Evolutionary conservation across 495 filamentous ascomycete species (phyloP).

Genomic region (Penicillium roqueforti): DNA sequence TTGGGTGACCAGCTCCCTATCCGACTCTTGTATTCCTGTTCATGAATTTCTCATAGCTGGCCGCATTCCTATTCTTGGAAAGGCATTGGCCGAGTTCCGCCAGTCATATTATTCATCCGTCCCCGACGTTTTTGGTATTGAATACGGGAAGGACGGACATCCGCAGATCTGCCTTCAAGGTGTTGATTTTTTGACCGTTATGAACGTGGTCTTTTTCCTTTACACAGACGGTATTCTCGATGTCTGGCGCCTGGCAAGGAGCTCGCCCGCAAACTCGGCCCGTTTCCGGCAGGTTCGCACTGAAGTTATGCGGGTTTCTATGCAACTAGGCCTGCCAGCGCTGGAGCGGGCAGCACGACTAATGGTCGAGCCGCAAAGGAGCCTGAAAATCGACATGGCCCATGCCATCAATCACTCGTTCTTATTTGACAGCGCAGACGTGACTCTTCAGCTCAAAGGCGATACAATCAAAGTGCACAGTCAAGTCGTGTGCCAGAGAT

Average conservation of each 20-base stretch:
- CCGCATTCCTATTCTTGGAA: constrained; percentile 65
- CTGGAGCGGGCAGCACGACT: constrained; percentile 72
- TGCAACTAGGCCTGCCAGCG: constrained; percentile 57
- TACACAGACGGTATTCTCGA: constrained; percentile 80
- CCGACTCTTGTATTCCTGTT: constrained; percentile 67
- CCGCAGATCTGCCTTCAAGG: constrained; percentile 56
- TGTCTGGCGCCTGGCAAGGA: constrained; percentile 72
- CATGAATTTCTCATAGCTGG: constrained; percentile 76
- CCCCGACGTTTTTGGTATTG: constrained; percentile 59
- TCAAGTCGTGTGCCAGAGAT: constrained; percentile 72
- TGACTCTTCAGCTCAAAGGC: constrained; percentile 70
- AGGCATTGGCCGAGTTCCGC: constrained; percentile 53
- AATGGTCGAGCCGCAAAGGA: constrained; percentile 60
- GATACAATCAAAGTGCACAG: constrained; percentile 67
- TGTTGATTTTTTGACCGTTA: constrained; percentile 67
- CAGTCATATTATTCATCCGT: constrained; percentile 39
- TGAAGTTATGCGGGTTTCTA: constrained; percentile 78
- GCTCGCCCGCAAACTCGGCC: constrained; percentile 55
- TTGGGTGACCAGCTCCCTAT: constrained; percentile 53
- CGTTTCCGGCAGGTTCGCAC: constrained; percentile 72
- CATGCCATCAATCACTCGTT: constrained; percentile 58
- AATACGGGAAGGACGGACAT: constrained; percentile 45
- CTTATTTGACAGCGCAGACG: constrained; percentile 73
- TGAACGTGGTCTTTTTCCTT: constrained; percentile 74
- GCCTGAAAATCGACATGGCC: constrained; percentile 64